Evolutionary conservation across 2,329 filamentous ascomycete genomes (phyloP), one percentile per base, ranked within the genome.

Genomic region (Hysterium pulicare): DNA sequence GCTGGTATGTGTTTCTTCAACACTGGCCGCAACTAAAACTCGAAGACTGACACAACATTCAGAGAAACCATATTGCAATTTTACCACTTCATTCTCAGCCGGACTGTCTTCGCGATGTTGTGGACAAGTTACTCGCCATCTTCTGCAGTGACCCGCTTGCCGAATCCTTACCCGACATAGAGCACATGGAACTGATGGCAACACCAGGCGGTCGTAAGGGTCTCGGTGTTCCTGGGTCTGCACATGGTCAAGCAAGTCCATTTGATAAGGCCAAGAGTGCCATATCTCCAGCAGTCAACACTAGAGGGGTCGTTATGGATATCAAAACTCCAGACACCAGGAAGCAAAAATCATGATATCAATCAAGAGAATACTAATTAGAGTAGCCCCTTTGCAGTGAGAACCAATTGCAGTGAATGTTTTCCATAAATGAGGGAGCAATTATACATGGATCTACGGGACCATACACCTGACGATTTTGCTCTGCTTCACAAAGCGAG

Each of bases 81-180:
- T 55, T 56, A 32, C 53, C 65, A 4, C 53, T 77, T 4, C 62
- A 68, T 35, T 50, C 58, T 10, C 64, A 70, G n/a, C 60, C 64
- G 1, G 70, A 72, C 32, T 57, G 53, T n/a, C 50, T 77, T 28
- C 64, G 72, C 15, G 71, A 76, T 37, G 64, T 68, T 0, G 73
- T 75, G 1, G 74, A 77, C 39, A 65, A 62, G 45, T 52, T 77
- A 2, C 58, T 77, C 1, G 58, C 52, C 0, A 61, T 76, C 4
- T 76, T 73, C 43, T 72, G 72, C 42, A 62, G 46, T 7, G 72
- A 77, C 52, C 72, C 72, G 4, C 48, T 74, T 5, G 50, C 55
- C 7, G 46, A 57, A 23, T 50, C 55, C 1, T 24, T 53, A 9
- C 47, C 53, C 2, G 31, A 20, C 5, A 47, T 53, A 4, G 42